Percentiles rank a stretch among this genome's conserved stretches.
phyloP scores from a whole-genome alignment of 306 rosid species.

The Gleditsia sinensis region DNA sequence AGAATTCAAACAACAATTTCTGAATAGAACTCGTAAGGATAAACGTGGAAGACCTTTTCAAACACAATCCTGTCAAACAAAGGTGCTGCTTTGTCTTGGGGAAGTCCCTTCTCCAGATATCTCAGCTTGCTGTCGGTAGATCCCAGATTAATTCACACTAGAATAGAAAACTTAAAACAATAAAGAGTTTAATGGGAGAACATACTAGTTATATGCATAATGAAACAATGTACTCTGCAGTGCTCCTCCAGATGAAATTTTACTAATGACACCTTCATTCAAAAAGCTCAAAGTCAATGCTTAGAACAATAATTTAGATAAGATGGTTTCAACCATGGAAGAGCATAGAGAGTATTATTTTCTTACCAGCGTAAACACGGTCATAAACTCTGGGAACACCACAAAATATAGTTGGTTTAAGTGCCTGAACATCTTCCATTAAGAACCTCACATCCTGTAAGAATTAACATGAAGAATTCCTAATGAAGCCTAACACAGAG shows the following conservation, averaged over 20 bases:
- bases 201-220: conserved; percentile 85
- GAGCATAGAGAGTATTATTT: neutral
- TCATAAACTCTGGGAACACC: conserved; percentile 94
- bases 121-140: conserved; percentile 71
- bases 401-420: conserved; percentile 80
- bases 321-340: neutral
- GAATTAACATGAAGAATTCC: conserved; percentile 27
- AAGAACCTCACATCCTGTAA: conserved; percentile 80
- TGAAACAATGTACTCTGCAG: conserved; percentile 65
- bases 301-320: conserved; percentile 15
- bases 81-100: conserved; percentile 87
- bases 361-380: conserved; percentile 68
- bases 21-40: conserved; percentile 18
- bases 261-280: conserved; percentile 56
- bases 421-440: conserved; percentile 78
- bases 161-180: conserved; percentile 10
- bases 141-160: conserved; percentile 40
- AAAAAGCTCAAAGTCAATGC: conserved; percentile 7
- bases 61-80: conserved; percentile 80
- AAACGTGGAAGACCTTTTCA: conserved; percentile 60
- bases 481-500: neutral
- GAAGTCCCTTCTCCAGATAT: conserved; percentile 76
- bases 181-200: neutral
- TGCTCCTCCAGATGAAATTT: conserved; percentile 79
- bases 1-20: conserved; percentile 12